Percentiles rank a stretch among this genome's conserved stretches.
These are phyloP conservation scores for Trichoderma polysporum DNA, from an alignment of 2,329 filamentous ascomycete species.

Conservation along the genomic window DNA sequence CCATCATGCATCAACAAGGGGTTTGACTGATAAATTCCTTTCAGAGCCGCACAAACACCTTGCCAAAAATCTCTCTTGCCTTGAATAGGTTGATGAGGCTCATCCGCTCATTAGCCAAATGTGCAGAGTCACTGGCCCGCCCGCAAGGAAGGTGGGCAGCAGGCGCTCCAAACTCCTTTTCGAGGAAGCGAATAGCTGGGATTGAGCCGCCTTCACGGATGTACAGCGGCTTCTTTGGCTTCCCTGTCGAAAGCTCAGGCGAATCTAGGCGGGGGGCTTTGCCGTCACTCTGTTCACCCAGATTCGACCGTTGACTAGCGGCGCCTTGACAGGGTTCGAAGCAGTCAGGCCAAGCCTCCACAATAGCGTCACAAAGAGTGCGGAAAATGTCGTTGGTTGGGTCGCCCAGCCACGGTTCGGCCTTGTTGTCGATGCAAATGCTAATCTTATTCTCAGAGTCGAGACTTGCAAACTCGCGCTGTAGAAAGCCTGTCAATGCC, in stretches of 20 bases:
- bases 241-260: slow-evolving; percentile 27
- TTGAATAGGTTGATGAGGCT: slow-evolving; percentile 84
- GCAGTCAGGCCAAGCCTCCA: slow-evolving; percentile 74
- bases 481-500: slow-evolving; percentile 65
- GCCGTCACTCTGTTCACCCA: slow-evolving; percentile 10
- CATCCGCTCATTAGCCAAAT: slow-evolving; percentile 94
- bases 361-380: slow-evolving; percentile 80
- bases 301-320: background rate
- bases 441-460: slow-evolving; percentile 78
- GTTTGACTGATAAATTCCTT: too few species aligned
- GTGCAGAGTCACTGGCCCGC: slow-evolving; percentile 88
- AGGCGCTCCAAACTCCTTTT: slow-evolving; percentile 89
- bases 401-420: slow-evolving; percentile 94
- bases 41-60: slow-evolving; percentile 72
- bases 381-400: slow-evolving; percentile 88
- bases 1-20: background rate
- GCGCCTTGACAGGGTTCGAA: slow-evolving; percentile 32
- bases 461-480: slow-evolving; percentile 69
- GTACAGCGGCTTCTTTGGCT: slow-evolving; percentile 70
- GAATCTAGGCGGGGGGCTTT: slow-evolving; percentile 9
- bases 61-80: slow-evolving; percentile 85
- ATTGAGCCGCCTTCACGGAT: slow-evolving; percentile 96
- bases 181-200: slow-evolving; percentile 87
- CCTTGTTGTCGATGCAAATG: slow-evolving; percentile 86
- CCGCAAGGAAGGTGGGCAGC: slow-evolving; percentile 93